These are phyloP conservation scores for Polyplosphaeria fusca DNA, from an alignment of 495 filamentous ascomycete genomes.

Conservation along the genomic window DNA sequence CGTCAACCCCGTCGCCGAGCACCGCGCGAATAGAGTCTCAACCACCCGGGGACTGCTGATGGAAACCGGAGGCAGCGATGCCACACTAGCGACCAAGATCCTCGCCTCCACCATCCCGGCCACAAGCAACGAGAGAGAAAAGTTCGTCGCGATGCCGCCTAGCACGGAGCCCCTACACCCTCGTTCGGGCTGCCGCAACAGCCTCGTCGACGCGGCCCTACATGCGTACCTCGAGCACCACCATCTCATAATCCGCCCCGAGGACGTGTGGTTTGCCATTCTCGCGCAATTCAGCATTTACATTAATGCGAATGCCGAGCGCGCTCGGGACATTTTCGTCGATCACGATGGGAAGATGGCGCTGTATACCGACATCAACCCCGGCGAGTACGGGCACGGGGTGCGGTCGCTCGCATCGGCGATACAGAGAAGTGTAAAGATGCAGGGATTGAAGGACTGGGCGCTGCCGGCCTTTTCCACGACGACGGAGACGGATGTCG, in stretches of 20 bases:
- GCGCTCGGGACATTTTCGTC: slow-evolving; percentile 47
- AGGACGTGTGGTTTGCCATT: neutral
- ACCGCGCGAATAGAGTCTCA: too few relatives aligned
- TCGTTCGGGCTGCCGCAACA: too few relatives aligned
- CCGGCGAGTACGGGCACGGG: too few relatives aligned
- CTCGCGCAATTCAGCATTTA: neutral
- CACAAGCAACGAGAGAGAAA: too few relatives aligned
- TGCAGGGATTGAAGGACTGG: slow-evolving; percentile 34
- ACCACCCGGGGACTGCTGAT: too few relatives aligned
- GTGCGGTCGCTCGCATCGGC: too few relatives aligned
- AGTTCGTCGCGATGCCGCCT: too few relatives aligned
- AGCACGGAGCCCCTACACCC: too few relatives aligned
- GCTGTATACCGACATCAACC: slow-evolving; percentile 41
- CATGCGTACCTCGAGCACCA: neutral
- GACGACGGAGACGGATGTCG: slow-evolving; percentile 40
- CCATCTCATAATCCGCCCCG: neutral
- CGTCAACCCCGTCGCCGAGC: neutral
- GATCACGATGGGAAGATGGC: slow-evolving; percentile 46
- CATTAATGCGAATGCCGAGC: slow-evolving; percentile 50
- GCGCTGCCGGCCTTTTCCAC: slow-evolving; percentile 47
- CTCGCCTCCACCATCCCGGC: too few relatives aligned
- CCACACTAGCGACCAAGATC: too few relatives aligned
- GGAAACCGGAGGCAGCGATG: too few relatives aligned
- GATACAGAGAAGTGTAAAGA: neutral
- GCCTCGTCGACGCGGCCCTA: too few relatives aligned